Evolutionary conservation across 768 basidiomycete genomes (phyloP), one percentile per base, ranked within the genome.

Genomic region (Daedaleopsis nitida): DNA sequence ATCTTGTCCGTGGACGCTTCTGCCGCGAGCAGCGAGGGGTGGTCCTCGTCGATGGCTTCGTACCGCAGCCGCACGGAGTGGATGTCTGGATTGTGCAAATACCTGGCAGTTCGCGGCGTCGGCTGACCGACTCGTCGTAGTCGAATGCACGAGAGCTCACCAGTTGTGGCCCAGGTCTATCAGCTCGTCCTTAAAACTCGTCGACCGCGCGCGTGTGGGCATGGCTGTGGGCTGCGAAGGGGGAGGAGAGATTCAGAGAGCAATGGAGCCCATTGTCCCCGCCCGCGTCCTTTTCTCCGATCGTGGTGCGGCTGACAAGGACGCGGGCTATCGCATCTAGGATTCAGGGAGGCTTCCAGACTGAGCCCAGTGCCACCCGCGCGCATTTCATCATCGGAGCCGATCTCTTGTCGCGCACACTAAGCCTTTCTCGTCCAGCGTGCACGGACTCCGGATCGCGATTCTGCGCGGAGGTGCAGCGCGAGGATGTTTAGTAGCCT

Each of bases 41-140:
- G 64, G n/a, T 59, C 19, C 12, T 34, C 27, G n/a, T 58, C 60
- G 21, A 65, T 59, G 8, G 60, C 57, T 24, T 62, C 60, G 38
- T 65, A 65, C 6, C 64, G 60, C n/a, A 57, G 54, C 1, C 60
- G 57, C 0, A 65, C 60, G 13, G 64, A 42, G 50, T 54, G 60
- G 9, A 47, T 37, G 16, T 58, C 52, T 12, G 64, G 64, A 34
- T 65, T 62, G 52, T 65, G 64, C 17, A 65, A 55, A 57, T 55
- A 59, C 64, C 64, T 65, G n/a, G 6, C 6, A 16, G 5, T 6
- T 1, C 24, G 47, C 16, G 8, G 3, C 49, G 6, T 11, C 13
- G 9, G 3, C 27, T 14, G 14, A 19, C 19, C n/a, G 16, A 39
- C 13, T 35, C 5, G 13, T 43, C 5, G 42, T 43, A 5, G 42